Base-by-base conservation (phyloP, 495 filamentous ascomycete species). In the Hypoxylon fuscum region DNA sequence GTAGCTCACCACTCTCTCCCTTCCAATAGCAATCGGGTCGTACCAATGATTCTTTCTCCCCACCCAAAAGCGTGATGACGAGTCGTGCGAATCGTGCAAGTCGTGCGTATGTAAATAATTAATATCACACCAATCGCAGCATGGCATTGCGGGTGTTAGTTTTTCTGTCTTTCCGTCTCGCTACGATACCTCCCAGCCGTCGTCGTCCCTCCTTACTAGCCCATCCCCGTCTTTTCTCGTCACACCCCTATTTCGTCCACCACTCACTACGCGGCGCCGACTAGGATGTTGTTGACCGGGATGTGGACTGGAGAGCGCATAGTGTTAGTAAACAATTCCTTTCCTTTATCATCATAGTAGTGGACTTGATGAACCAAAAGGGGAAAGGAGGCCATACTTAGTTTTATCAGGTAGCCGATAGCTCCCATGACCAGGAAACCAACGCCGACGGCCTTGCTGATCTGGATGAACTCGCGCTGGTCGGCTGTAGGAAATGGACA, bases 401-500 rank as follows among this genome's bases (percentile, higher is more conserved):
- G 84, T 82, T 98, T 98, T 68, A 97, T 90, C 49, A 97, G 78
- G 79, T 95, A 97, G 52, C 94, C 94, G 71, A 94, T 92, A 12
- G 69, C 69, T 22, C 69, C 65, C 77, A 96, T 95, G 37, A 94
- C 85, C 23, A 96, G 70, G 78, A 96, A 96, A 43, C 92, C 92
- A 65, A 96, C 88, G 64, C 94, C 95, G 58, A 98, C 95, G 58
- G 95, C 94, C 76, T 97, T 93, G 69, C 86, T 92, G 77, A 98
- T 95, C 81, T 95, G 93, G 70, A 96, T 84, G 80, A 96, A 98
- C 70, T 96, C 93, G 57, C 87, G 82, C 74, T 85, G 85, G 76
- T 96, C 93, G 68, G 92, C 62, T 66, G 41, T 51, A 38, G 14
- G 17, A 15, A 43, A 11, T 25, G 20, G 22, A 23, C 18, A 0